These are phyloP conservation scores for Acmispon strigosus DNA, from an alignment of 306 rosid species.

Conservation along the genomic window DNA sequence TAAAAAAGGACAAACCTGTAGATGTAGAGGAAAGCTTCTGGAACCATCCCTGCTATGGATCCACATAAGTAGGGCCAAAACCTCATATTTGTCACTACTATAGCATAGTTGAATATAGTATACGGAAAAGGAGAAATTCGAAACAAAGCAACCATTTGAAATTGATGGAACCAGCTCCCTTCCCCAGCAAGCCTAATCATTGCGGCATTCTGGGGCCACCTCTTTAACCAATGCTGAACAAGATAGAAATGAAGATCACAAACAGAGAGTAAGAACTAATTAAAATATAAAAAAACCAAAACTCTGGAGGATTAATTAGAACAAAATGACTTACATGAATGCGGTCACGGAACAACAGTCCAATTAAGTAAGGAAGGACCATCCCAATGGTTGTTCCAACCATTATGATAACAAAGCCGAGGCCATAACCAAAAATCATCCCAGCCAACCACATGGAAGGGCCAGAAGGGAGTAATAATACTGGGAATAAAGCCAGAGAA, in stretches of 20 bases:
- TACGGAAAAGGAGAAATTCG: constrained; percentile 96
- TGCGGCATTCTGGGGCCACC: constrained; percentile 88
- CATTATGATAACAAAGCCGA: constrained; percentile 90
- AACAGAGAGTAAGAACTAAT: background rate
- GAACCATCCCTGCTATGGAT: constrained; percentile 93
- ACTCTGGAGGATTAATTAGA: background rate
- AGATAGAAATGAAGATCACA: constrained; percentile 8
- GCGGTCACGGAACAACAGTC: constrained; percentile 72
- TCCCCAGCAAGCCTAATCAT: constrained; percentile 91
- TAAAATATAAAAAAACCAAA: background rate
- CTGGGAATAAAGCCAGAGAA: constrained; percentile 90
- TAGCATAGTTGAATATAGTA: constrained; percentile 93
- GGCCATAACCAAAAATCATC: constrained; percentile 96
- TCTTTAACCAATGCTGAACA: constrained; percentile 85
- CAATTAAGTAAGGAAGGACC: constrained; percentile 90
- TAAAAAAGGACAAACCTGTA: constrained; percentile 53
- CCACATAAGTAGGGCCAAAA: constrained; percentile 97
- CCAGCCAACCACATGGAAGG: constrained; percentile 99
- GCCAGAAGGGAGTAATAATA: constrained; percentile 79
- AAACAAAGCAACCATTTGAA: constrained; percentile 82
- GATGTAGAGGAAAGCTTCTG: constrained; percentile 94
- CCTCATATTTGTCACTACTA: constrained; percentile 84
- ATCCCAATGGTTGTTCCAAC: constrained; percentile 95
- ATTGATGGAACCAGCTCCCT: constrained; percentile 91
- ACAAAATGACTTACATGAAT: constrained; percentile 68